Conservation (phyloP, 1,139 yeast genomes). For the Saccharomyces uvarum region DNA sequence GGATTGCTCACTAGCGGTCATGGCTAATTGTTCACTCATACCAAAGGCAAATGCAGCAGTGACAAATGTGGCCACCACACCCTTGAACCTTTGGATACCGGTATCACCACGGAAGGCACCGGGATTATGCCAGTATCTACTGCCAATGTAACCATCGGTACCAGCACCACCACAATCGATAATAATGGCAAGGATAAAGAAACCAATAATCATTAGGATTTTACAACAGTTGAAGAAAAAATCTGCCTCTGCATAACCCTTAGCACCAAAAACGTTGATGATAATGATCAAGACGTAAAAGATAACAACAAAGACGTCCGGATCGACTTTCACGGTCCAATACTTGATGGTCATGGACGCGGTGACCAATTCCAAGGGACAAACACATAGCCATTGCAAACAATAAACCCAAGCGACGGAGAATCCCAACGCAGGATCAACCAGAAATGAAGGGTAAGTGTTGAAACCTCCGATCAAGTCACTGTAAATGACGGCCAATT, state of each 20-base stretch:
- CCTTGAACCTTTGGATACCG: slow-evolving; percentile 47
- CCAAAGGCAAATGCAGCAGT: slow-evolving; percentile 84
- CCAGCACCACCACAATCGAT: slow-evolving; percentile 65
- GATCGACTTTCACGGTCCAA: slow-evolving; percentile 41
- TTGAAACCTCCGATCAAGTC: slow-evolving; percentile 78
- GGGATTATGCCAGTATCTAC: slow-evolving; percentile 51
- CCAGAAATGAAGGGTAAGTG: slow-evolving; percentile 55
- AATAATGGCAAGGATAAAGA: slow-evolving; percentile 56
- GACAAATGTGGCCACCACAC: slow-evolving; percentile 75
- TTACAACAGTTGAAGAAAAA: slow-evolving; percentile 53
- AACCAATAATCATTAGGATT: slow-evolving; percentile 55
- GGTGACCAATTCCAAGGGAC: slow-evolving; percentile 71
- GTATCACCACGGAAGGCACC: slow-evolving; percentile 43
- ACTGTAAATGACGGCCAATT: slow-evolving; percentile 62
- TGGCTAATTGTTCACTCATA: slow-evolving; percentile 74
- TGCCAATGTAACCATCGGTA: slow-evolving; percentile 54
- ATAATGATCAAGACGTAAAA: slow-evolving; percentile 52
- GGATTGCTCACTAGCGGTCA: slow-evolving; percentile 83
- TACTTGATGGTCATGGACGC: slow-evolving; percentile 62
- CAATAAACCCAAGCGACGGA: slow-evolving; percentile 77
- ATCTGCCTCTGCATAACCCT: slow-evolving; percentile 71
- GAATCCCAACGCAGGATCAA: slow-evolving; percentile 74
- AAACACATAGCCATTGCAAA: slow-evolving; percentile 69
- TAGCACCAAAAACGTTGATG: slow-evolving; percentile 62
- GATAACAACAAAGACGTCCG: slow-evolving; percentile 62